A percentile compares a stretch with the other conserved stretches of the same genome.
Conservation (phyloP, 345 rosid genomes). For the Aquilaria malaccensis region DNA sequence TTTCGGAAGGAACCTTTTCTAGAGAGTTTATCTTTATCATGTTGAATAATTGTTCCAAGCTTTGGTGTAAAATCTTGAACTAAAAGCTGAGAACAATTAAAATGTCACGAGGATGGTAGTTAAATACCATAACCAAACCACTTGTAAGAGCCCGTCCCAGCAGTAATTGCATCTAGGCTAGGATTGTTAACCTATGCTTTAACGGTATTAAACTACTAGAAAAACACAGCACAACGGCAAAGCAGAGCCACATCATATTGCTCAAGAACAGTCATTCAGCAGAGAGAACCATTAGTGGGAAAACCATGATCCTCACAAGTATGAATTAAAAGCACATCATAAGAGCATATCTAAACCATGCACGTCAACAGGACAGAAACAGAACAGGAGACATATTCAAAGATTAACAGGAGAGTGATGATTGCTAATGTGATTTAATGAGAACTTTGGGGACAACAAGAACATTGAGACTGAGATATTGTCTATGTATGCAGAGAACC, state of each 20-base stretch:
- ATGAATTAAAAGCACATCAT: too few relatives aligned
- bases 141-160: slow-evolving; percentile 14
- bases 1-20: background rate
- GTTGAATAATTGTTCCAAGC: slow-evolving; percentile 19
- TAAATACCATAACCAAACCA: slow-evolving; percentile 26
- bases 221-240: too few relatives aligned
- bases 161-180: slow-evolving; percentile 16
- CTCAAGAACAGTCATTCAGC: too few relatives aligned
- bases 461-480: background rate
- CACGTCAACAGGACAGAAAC: too few relatives aligned
- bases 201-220: too few relatives aligned
- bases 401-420: slow-evolving; percentile 8
- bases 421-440: background rate
- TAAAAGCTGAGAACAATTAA: slow-evolving; percentile 29
- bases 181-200: too few relatives aligned
- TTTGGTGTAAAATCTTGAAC: slow-evolving; percentile 24
- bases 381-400: background rate
- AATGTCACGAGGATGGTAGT: slow-evolving; percentile 21
- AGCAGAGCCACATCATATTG: too few relatives aligned
- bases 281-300: too few relatives aligned
- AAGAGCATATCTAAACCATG: too few relatives aligned
- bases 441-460: background rate
- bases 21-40: slow-evolving; percentile 12
- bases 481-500: slow-evolving; percentile 2
- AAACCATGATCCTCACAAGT: too few relatives aligned